These are phyloP conservation scores for Wickerhamomyces hampshirensis DNA, from an alignment of 805 yeast species.

Conservation along the genomic window DNA sequence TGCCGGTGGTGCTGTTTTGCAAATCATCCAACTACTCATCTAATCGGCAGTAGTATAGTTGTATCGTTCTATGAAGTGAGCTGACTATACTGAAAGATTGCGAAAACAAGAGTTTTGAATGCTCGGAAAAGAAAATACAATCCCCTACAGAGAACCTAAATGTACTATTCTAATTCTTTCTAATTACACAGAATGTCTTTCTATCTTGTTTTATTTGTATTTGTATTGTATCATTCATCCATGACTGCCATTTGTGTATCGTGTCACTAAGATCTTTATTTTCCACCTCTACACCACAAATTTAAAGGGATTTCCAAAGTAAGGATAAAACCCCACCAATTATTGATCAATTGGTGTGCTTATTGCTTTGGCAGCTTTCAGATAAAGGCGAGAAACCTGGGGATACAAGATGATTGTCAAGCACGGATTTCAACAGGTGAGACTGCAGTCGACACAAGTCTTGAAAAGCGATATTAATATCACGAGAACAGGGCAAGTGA, in stretches of 20 bases:
- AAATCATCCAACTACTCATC: constrained; percentile 53
- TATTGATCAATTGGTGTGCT: no score
- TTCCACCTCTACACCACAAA: no score
- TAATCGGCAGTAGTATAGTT: constrained; percentile 23
- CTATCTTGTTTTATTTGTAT: neutral
- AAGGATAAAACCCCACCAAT: no score
- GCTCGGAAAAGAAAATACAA: no score
- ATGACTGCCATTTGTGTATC: neutral
- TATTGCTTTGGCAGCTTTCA: no score
- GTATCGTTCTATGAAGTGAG: no score
- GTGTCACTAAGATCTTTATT: neutral
- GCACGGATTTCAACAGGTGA: constrained; percentile 7
- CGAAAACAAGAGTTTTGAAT: no score
- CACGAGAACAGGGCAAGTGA: constrained; percentile 71
- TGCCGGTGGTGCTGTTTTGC: constrained; percentile 79
- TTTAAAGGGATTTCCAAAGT: no score
- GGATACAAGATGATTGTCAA: neutral
- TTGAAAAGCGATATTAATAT: constrained; percentile 59
- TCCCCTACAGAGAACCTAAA: no score
- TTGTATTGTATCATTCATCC: neutral
- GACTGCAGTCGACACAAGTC: constrained; percentile 18
- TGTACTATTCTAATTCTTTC: no score
- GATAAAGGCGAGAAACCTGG: no score
- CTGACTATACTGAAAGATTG: no score
- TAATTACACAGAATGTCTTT: neutral